Percentiles rank a stretch among this genome's conserved stretches.
These are phyloP conservation scores for Carnegiea gigantea DNA, from an alignment of 179 eudicot genomes.

Conservation along the genomic window DNA sequence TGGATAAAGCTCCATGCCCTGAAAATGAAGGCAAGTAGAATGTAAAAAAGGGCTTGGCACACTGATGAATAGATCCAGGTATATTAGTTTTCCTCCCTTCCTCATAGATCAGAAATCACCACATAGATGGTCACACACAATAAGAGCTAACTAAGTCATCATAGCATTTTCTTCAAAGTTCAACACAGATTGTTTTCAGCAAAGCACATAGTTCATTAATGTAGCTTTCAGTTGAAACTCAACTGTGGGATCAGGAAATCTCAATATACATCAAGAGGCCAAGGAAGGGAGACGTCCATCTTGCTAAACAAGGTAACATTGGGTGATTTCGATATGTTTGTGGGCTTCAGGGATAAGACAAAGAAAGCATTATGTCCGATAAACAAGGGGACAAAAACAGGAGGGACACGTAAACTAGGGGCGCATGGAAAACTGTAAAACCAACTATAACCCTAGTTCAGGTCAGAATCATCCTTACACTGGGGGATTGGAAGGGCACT, in stretches of 20 bases:
- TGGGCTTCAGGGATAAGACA: neutral
- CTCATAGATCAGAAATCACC: neutral
- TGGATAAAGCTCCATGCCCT: conserved; percentile 99
- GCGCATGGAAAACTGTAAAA: neutral
- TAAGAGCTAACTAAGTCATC: neutral
- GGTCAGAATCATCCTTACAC: neutral
- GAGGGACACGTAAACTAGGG: neutral
- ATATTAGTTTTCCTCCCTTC: neutral
- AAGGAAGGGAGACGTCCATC: neutral
- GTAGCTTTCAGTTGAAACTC: neutral
- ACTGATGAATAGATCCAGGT: neutral
- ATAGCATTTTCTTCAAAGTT: neutral
- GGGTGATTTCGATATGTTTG: neutral
- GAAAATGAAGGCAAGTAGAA: conserved; percentile 22
- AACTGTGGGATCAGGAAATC: neutral
- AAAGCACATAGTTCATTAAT: too few species aligned
- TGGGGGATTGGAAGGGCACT: neutral
- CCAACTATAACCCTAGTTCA: neutral
- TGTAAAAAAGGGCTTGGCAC: conserved; percentile 6
- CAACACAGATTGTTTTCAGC: neutral
- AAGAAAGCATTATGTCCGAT: neutral
- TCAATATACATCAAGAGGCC: neutral
- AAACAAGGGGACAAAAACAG: neutral
- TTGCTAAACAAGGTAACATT: neutral
- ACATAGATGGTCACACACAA: neutral